Conservation (phyloP, 805 yeast species). For the Teunomyces lycoperdinae region DNA sequence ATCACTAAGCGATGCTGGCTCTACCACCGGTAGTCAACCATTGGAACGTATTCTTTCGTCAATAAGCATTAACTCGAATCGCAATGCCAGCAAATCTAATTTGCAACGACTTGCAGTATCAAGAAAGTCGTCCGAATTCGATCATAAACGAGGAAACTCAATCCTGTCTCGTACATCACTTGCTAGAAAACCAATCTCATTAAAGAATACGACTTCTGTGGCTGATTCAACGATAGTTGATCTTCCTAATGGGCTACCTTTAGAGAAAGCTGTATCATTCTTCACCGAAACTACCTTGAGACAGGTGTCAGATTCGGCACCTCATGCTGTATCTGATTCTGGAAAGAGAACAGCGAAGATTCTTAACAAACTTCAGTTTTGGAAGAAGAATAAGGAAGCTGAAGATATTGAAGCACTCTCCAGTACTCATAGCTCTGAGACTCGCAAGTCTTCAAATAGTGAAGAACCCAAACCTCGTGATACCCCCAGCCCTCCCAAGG, state of each 20-base stretch:
- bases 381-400: conserved; percentile 23
- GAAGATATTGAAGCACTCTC: background rate
- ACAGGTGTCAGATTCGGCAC: conserved; percentile 7
- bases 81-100: conserved; percentile 9
- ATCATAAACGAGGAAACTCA: conserved; percentile 9
- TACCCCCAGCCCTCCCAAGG: background rate
- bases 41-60: conserved; percentile 37
- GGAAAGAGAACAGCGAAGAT: conserved; percentile 22
- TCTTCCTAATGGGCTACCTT: conserved; percentile 6
- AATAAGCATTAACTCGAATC: conserved; percentile 31
- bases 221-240: background rate
- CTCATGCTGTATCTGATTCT: conserved; percentile 7
- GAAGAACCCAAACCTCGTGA: background rate
- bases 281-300: conserved; percentile 12
- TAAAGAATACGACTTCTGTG: background rate
- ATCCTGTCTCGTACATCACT: conserved; percentile 13
- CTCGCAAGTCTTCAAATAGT: background rate
- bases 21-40: conserved; percentile 26
- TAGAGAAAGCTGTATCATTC: conserved; percentile 22
- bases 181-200: background rate
- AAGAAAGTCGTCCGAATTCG: conserved; percentile 4
- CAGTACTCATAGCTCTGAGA: conserved; percentile 1
- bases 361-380: conserved; percentile 35
- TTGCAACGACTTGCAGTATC: conserved; percentile 4
- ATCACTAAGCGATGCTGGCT: conserved; percentile 29